A percentile compares a stretch with the other conserved stretches of the same genome.
These are phyloP conservation scores for Geosiphon pyriformis DNA, from an alignment of 192 early-diverging fungal genomes.

Conservation along the genomic window DNA sequence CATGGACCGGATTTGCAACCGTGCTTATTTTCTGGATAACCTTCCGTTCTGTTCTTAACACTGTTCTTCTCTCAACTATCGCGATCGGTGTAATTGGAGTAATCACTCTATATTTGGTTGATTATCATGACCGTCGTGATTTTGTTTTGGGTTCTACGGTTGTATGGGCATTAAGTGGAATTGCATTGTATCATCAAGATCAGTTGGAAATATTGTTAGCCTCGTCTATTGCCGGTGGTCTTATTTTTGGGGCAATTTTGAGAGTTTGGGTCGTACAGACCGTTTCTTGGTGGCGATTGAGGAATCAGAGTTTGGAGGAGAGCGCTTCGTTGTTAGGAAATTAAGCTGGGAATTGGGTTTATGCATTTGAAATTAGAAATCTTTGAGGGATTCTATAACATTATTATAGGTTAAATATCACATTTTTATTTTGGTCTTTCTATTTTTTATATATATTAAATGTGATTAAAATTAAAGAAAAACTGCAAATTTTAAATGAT, in stretches of 20 bases:
- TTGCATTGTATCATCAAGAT: conserved; percentile 4
- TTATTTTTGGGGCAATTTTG: conserved; percentile 13
- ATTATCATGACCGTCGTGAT: conserved; percentile 37
- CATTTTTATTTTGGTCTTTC: too few relatives aligned
- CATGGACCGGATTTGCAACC: conserved; percentile 23
- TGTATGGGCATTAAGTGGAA: conserved; percentile 29
- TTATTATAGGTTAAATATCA: too few relatives aligned
- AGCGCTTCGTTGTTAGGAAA: not conserved
- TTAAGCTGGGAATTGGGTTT: too few relatives aligned
- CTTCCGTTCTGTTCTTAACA: not conserved
- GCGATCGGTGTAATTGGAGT: conserved; percentile 21
- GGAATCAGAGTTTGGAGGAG: not conserved
- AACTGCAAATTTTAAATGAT: too few relatives aligned
- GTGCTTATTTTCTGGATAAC: conserved; percentile 28
- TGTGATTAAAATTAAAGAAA: too few relatives aligned
- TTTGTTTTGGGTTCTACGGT: conserved; percentile 33
- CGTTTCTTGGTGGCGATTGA: not conserved
- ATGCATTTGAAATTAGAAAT: too few relatives aligned
- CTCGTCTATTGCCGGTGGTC: conserved; percentile 7
- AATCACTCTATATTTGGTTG: conserved; percentile 25
- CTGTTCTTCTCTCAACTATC: conserved; percentile 3
- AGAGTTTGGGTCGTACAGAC: not conserved
- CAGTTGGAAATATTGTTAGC: not conserved
- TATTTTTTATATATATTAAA: too few relatives aligned
- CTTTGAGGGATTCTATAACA: too few relatives aligned